Base-by-base conservation (phyloP, 352 stramenopile species). In the Globisporangium spiculum region DNA sequence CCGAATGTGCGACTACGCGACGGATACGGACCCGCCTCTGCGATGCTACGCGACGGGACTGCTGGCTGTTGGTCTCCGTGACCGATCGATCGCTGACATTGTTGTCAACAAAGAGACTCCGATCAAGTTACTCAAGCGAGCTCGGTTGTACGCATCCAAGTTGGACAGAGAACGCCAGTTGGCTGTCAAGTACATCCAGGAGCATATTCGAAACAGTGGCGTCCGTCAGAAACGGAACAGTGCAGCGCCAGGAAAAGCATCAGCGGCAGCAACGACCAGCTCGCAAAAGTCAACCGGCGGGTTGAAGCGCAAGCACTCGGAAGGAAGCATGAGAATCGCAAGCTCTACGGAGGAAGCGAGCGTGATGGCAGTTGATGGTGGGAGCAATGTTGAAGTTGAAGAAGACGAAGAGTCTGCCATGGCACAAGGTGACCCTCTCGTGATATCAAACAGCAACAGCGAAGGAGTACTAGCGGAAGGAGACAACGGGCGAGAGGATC, bases 101-200 rank as follows among this genome's bases (percentile, higher is more conserved):
- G 84, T 96, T 32, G 88, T 96, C 32, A 96, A 96, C 74, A 88
- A 87, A 26, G 88, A 92, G 8, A 90, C 83, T 0, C 71, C 86
- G 0, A 64, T 92, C 20, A 93, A 88, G 36, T 76, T 96, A 57
- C 71, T 96, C 8, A 89, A 90, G 65, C 74, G 88, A 30, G 83
- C 84, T 12, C 76, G 84, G 5, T 79, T 93, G 64, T 96, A 89
- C 53, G 88, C 88, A 18, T 90, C 83, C 8, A 93, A 93, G 53
- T 66, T 96, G 32, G 86, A 94, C 48, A 79, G 79, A 41, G 85
- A 94, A 50, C 75, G 82, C 1, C 74, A 84, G 26, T 58, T 80
- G n/a, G 88, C 88, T 18, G 71, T 90, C 34, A 90, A 89, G 55
- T 96, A 92, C 58, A 96, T 96, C 58, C 79, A 90, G 36, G 84